Base-by-base conservation (phyloP, 176 grass and related monocot genomes). In the Guadua angustifolia region DNA sequence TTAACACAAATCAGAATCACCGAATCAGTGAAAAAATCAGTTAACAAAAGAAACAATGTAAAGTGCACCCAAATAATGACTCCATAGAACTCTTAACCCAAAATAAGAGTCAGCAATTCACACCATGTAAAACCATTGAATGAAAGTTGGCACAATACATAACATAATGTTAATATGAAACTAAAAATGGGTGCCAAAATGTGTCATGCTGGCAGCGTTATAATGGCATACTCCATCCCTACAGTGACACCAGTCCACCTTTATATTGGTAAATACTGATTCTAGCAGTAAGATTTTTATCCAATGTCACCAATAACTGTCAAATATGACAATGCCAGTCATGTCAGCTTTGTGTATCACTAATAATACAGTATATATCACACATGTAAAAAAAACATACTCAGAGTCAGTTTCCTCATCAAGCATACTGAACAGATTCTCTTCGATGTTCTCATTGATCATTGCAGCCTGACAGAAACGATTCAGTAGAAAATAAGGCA, bases 401-500 rank as follows among this genome's bases (percentile, higher is more conserved):
- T 99, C 91, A 77, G 89, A 88, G 73, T 99, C 96, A 62, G 93
- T 99, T 94, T 99, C 93, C 51, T 95, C 96, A 85, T 99, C 93
- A 85, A 99, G 96, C 93, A 95, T 90, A 59, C 83, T 90, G 89
- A 99, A 99, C 25, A 95, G 84, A 84, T 95, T 90, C 86, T 94
- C 96, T 92, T 99, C 93, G 17, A 95, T 99, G 53, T 94, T 99
- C 74, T 90, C 88, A 45, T 90, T 78, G 32, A 94, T 87, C 85
- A 99, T 94, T 56, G 87, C 83, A 95, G 74, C 77, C 93, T 98
- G 91, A 73, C 9, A 92, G 32, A 94, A 45, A 74, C 86, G 45
- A 86, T 68, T 44, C 21, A 80, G 74, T 6, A 1, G 78, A 25
- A 79, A 84, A 59, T 64, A 67, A 78, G 75, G 77, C 10, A 16